Percentiles rank a stretch among this genome's conserved stretches.
Conservation (phyloP, 2,329 filamentous ascomycete genomes). For the Raffaelea deltoideospora region DNA sequence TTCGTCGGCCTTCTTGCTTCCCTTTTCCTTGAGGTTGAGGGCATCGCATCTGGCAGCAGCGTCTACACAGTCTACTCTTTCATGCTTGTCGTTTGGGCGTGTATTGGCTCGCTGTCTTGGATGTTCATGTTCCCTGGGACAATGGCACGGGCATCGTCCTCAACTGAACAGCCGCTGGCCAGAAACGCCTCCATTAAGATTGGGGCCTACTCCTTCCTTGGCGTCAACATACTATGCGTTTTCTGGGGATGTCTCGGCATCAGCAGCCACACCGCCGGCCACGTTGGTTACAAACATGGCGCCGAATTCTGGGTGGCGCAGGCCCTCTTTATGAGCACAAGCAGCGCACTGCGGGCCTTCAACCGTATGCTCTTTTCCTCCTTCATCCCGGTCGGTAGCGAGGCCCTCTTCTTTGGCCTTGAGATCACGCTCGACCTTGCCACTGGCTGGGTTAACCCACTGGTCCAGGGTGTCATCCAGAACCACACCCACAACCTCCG, state of each 20-base stretch:
- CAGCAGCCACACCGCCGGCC: neutral
- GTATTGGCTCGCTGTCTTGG: constrained; percentile 2
- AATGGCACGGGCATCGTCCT: too few species aligned
- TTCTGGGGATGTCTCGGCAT: constrained; percentile 4
- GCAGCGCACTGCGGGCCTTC: constrained; percentile 2
- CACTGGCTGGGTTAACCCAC: constrained; percentile 3
- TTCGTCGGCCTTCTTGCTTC: constrained; percentile 1
- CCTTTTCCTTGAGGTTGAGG: constrained; percentile 2
- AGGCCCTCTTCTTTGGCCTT: constrained; percentile 2
- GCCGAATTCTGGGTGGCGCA: constrained; percentile 3
- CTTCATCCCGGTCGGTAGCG: constrained; percentile 1
- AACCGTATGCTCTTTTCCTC: constrained; percentile 2
- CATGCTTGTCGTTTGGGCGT: constrained; percentile 1
- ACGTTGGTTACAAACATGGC: constrained; percentile 2
- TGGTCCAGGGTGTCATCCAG: constrained; percentile 3
- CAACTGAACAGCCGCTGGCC: neutral
- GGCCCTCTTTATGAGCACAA: constrained; percentile 1
- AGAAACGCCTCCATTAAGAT: neutral
- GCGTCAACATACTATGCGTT: constrained; percentile 2
- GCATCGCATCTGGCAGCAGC: constrained; percentile 2
- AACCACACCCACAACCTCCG: constrained; percentile 3
- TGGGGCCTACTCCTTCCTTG: constrained; percentile 2
- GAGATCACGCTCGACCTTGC: constrained; percentile 4
- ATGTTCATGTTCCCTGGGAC: constrained; percentile 1
- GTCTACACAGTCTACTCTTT: constrained; percentile 4